These are phyloP conservation scores for Magnusiomyces paraingens DNA, from an alignment of 1,139 yeast genomes.

Conservation along the genomic window DNA sequence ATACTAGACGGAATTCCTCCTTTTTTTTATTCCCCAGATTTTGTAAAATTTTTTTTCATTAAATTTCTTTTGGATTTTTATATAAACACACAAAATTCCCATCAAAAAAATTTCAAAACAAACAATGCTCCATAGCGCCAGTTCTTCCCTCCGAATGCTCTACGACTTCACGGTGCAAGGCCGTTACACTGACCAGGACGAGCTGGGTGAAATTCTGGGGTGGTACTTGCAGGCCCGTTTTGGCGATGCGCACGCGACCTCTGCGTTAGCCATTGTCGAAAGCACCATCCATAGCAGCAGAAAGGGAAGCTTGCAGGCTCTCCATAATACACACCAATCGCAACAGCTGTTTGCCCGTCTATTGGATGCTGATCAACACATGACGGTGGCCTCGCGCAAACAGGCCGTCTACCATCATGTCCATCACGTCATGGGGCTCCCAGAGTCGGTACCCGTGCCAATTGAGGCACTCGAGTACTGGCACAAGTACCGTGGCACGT, in stretches of 20 bases:
- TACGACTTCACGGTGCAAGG: background rate
- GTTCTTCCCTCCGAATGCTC: background rate
- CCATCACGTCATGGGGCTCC: background rate
- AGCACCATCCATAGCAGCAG: too few relatives aligned
- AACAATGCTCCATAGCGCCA: too few relatives aligned
- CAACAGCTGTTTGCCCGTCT: too few relatives aligned
- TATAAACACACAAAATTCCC: background rate
- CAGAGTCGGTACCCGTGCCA: slow-evolving; percentile 3
- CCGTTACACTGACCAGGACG: slow-evolving; percentile 1
- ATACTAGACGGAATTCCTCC: too few relatives aligned
- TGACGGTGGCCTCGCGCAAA: too few relatives aligned
- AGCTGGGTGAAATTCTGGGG: background rate
- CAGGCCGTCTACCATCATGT: background rate
- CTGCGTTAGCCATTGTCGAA: too few relatives aligned
- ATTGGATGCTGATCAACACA: too few relatives aligned
- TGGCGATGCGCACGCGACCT: background rate
- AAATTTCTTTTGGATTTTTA: background rate
- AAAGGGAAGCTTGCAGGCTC: too few relatives aligned
- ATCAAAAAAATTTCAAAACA: background rate
- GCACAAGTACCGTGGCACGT: slow-evolving; percentile 14
- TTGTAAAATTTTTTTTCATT: too few relatives aligned
- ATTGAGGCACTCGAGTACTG: slow-evolving; percentile 13
- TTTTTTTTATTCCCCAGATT: too few relatives aligned
- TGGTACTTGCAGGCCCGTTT: slow-evolving; percentile 5
- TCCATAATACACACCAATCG: too few relatives aligned